Base-by-base conservation (phyloP, 768 basidiomycete species). In the Leccinum subgranulosum region DNA sequence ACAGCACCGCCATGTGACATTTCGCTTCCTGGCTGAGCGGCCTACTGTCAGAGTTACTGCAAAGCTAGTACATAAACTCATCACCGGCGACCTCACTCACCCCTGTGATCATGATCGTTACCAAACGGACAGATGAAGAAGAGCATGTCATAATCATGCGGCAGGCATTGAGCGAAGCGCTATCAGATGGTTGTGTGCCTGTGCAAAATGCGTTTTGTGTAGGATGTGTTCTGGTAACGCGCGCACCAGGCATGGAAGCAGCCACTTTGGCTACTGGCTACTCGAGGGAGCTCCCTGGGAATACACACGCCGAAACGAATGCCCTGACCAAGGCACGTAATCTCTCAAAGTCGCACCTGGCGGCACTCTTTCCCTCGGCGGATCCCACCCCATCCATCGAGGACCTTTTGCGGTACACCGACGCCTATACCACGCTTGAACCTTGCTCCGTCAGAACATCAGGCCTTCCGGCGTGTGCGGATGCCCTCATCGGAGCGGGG, bases 241-340 rank as follows among this genome's bases (percentile, higher is more conserved):
- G 74, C 46, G 73, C 74, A 56, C 80, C 84, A 17, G 61, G 69
- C 47, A 64, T 67, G 43, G 41, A 67, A 14, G 77, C 85, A 4
- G 74, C 84, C 54, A 74, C 90, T 47, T 73, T 98, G 34, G 76
- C 92, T 12, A 86, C 86, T 2, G 94, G 94, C 17, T 94, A 87
- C 74, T 98, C 95, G 25, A 81, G 97, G 66, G 94, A 98, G 69
- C 79, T 98, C 0, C 78, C 84, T 4, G 96, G 95, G 53, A 98
- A 98, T 69, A 98, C 96, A 3, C 96, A 99, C 71, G n/a, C n/a
- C n/a, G n/a, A n/a, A n/a, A n/a, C n/a, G n/a, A 96, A 96, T 69
- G 94, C 95, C 1, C 75, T 99, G 53, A 69, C 81, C 43, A 97
- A 98, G 66, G 82, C 85, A 6, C 72, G 69, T 15, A 46, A 60